phyloP scores from a whole-genome alignment of 257 asterid species.

The Apocynum venetum region DNA sequence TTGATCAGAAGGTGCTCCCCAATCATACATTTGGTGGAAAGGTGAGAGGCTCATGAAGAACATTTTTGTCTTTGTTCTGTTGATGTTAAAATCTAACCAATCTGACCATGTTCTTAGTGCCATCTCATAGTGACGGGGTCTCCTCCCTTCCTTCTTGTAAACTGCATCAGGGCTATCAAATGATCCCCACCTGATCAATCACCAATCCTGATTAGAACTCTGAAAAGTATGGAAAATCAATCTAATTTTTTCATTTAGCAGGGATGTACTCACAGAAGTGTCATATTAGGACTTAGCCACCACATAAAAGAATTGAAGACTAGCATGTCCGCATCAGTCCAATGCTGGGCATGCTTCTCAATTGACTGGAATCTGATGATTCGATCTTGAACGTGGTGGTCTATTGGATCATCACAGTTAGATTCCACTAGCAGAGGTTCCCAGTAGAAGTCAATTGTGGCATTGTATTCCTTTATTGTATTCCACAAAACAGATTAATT shows the following conservation, averaged over 20 bases:
- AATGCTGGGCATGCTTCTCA: conserved; percentile 44
- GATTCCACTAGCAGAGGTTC: conserved; percentile 49
- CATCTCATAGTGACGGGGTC: conserved; percentile 35
- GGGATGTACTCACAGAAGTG: conserved; percentile 33
- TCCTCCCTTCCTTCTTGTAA: conserved; percentile 27
- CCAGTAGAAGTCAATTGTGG: conserved; percentile 46
- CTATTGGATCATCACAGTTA: conserved; percentile 36
- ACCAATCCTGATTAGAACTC: background rate
- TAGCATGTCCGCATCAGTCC: conserved; percentile 51
- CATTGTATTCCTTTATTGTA: conserved; percentile 40
- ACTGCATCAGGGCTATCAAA: conserved; percentile 33
- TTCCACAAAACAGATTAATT: background rate
- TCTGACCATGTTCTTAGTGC: conserved; percentile 53
- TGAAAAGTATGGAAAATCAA: background rate
- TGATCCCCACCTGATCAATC: conserved; percentile 43
- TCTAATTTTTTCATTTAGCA: background rate
- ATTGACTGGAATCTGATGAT: conserved; percentile 34
- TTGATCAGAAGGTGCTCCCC: conserved; percentile 53
- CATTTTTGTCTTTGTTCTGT: conserved; percentile 32
- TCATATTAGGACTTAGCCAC: conserved; percentile 42
- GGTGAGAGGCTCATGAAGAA: conserved; percentile 55
- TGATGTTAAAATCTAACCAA: conserved; percentile 45
- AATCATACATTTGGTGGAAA: conserved; percentile 37
- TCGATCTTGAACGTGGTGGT: conserved; percentile 30
- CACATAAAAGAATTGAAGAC: conserved; percentile 42